phyloP scores from a whole-genome alignment of 257 asterid species.

The Sherardia arvensis region DNA sequence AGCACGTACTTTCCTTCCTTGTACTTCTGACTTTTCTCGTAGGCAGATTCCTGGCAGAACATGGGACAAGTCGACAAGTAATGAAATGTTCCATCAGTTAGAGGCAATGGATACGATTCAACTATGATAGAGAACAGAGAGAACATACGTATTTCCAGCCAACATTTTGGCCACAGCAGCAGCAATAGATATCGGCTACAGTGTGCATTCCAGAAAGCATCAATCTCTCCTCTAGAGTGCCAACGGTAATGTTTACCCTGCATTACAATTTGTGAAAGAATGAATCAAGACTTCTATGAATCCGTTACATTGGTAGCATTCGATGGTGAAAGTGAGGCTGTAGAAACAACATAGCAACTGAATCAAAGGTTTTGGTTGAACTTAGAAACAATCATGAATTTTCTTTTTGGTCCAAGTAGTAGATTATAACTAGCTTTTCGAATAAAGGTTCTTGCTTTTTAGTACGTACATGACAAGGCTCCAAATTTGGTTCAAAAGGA shows the following conservation, averaged over 20 bases:
- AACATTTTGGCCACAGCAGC: conserved; percentile 62
- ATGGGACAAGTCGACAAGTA: not conserved
- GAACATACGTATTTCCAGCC: conserved; percentile 83
- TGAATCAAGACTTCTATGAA: not conserved
- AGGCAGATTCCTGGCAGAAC: conserved; percentile 50
- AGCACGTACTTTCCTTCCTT: conserved; percentile 80
- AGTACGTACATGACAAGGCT: not conserved
- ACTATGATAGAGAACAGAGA: conserved; percentile 5
- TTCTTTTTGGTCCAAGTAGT: not conserved
- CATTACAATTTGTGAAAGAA: not conserved
- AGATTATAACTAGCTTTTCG: too few species aligned
- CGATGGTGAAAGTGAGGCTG: not conserved
- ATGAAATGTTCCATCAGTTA: not conserved
- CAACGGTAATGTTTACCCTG: conserved; percentile 56
- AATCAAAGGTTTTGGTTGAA: not conserved
- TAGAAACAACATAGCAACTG: not conserved
- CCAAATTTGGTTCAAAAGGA: not conserved
- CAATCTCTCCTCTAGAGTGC: conserved; percentile 63
- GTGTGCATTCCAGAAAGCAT: conserved; percentile 82
- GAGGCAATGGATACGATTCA: not conserved
- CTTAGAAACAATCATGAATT: not conserved
- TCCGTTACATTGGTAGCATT: not conserved
- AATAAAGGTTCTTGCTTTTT: not conserved
- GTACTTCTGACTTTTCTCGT: conserved; percentile 59
- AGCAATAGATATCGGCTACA: conserved; percentile 69